A percentile compares a stretch with the other conserved stretches of the same genome.
Evolutionary conservation across 225 moss, liverwort and hornwort species (phyloP).

Genomic region (Pseudisothecium myosuroides): DNA sequence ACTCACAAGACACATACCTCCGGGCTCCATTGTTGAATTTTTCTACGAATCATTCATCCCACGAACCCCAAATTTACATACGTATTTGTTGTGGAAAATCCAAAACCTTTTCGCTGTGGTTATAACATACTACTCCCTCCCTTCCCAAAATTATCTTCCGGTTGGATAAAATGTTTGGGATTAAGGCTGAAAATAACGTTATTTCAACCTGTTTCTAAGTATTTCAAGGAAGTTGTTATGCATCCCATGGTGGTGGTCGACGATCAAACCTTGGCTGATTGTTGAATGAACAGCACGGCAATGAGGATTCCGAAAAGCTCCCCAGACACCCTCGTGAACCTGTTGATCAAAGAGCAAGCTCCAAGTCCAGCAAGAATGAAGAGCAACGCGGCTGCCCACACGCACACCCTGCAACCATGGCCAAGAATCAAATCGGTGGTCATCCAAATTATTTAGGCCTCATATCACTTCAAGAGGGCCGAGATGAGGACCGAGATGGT

Average conservation of each 20-base stretch:
- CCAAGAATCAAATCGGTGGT: not conserved
- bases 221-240: too few species aligned
- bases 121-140: too few species aligned
- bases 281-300: conserved; percentile 62
- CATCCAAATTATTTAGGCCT: not conserved
- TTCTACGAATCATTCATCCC: too few species aligned
- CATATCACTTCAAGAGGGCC: not conserved
- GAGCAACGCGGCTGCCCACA: conserved; percentile 55
- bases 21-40: not conserved
- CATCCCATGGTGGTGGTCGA: too few species aligned
- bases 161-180: too few species aligned
- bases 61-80: not conserved
- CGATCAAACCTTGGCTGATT: conserved; percentile 74
- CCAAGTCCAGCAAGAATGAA: conserved; percentile 56
- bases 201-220: too few species aligned
- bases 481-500: not conserved
- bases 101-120: not conserved
- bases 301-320: conserved; percentile 87
- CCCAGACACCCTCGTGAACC: conserved; percentile 71
- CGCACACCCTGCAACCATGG: conserved; percentile 63
- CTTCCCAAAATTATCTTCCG: too few species aligned
- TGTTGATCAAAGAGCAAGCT: conserved; percentile 63
- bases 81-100: not conserved
- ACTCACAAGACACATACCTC: too few species aligned
- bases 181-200: too few species aligned